Base-by-base conservation (phyloP, 768 basidiomycete genomes). In the Boletus sp. region DNA sequence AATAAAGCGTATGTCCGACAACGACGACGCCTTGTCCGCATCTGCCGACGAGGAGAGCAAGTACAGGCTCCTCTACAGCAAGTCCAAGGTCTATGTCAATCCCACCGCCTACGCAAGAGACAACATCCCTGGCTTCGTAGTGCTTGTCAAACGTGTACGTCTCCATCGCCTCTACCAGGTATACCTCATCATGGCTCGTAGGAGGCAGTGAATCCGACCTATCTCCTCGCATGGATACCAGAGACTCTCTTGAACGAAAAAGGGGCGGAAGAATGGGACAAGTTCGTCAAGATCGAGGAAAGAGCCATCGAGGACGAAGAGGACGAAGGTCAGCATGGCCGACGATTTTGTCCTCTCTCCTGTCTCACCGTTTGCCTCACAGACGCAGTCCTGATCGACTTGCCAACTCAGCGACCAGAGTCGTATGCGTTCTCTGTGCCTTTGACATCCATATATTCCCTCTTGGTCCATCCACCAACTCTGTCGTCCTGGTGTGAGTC, bases 381-480 rank as follows among this genome's bases (percentile, higher is more conserved):
- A 93, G 92, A 94, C 66, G 86, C 86, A 30, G 89, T 94, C 24
- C 80, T 94, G 41, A 92, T 94, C 59, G 89, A 93, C 62, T 78
- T 93, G 53, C 93, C 93, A 33, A 83, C 83, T 1, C 87, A 89
- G 63, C 78, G 88, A 49, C 89, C 92, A 4, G 92, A 95, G 71
- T 90, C 90, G 18, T 97, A 97, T 67, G 93, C 94, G 1, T 97
- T 97, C 76, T 95, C 94, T n/a, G 90, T 96, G 1, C 90, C 94
- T 10, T 67, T 97, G 45, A 89, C 89, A 0, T 89, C 89, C 10
- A 85, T 98, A 63, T 97, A 96, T 68, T 95, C 92, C 10, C 80
- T 97, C 53, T 78, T 94, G 55, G 89, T 93, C 1, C 85, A 90
- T 64, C 86, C 90, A 0, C 94, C 94, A 7, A 86, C 88, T 1